A percentile compares a stretch with the other conserved stretches of the same genome.
These are phyloP conservation scores for Trichoderma sp. DNA, from an alignment of 2,329 filamentous ascomycete species.

Conservation along the genomic window DNA sequence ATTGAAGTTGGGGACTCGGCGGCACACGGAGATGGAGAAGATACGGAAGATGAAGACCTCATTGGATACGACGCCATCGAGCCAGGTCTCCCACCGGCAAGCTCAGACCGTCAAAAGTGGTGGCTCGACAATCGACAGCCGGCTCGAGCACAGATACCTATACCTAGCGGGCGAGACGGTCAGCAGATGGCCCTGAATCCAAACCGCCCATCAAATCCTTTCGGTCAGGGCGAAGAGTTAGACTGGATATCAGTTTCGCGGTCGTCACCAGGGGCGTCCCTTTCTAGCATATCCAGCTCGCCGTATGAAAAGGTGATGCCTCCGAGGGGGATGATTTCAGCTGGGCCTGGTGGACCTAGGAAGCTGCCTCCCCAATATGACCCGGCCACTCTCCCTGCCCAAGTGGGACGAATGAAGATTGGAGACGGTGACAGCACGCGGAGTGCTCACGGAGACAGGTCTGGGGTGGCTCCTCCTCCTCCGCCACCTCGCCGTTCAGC, in stretches of 20 bases:
- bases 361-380: constrained; percentile 54
- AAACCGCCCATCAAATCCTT: constrained; percentile 76
- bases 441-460: constrained; percentile 9
- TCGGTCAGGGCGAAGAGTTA: constrained; percentile 67
- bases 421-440: constrained; percentile 39
- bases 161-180: constrained; percentile 53
- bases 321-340: constrained; percentile 46
- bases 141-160: constrained; percentile 68
- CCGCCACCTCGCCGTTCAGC: constrained; percentile 46
- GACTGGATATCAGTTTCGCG: constrained; percentile 76
- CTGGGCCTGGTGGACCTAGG: constrained; percentile 45
- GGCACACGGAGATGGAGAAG: constrained; percentile 51
- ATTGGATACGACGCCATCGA: constrained; percentile 81
- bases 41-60: constrained; percentile 74
- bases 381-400: constrained; percentile 44
- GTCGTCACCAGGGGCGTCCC: constrained; percentile 51
- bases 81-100: constrained; percentile 68
- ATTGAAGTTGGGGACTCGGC: constrained; percentile 63
- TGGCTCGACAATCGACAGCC: constrained; percentile 70
- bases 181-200: constrained; percentile 67
- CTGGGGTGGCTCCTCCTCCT: constrained; percentile 41
- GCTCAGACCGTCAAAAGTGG: constrained; percentile 68
- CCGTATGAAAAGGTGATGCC: constrained; percentile 58
- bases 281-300: constrained; percentile 58
- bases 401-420: constrained; percentile 44